Conservation (phyloP, 768 basidiomycete genomes). For the Cantharellus anzutake region DNA sequence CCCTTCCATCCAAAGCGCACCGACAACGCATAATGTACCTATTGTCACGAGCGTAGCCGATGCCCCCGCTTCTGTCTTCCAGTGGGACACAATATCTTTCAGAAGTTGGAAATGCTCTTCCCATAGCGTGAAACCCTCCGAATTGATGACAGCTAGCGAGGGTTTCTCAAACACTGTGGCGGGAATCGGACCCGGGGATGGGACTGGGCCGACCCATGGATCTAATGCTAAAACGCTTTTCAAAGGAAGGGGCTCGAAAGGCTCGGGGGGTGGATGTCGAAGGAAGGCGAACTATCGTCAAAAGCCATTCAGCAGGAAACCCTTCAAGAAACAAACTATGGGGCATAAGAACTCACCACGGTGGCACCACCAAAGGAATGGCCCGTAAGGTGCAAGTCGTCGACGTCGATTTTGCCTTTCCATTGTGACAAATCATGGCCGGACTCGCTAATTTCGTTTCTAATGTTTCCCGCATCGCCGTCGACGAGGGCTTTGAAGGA, state of each 20-base stretch:
- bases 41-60: constrained; percentile 7
- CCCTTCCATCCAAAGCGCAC: background rate
- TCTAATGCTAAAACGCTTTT: constrained; percentile 46
- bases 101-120: constrained; percentile 47
- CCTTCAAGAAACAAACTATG: background rate
- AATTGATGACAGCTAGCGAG: constrained; percentile 47
- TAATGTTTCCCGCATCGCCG: constrained; percentile 3
- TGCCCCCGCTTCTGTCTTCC: constrained; percentile 18
- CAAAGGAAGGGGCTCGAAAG: constrained; percentile 31
- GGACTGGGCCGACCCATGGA: constrained; percentile 70
- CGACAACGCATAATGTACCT: constrained; percentile 2
- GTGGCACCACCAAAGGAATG: constrained; percentile 41
- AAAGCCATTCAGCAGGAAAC: background rate
- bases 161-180: constrained; percentile 10
- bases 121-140: constrained; percentile 66
- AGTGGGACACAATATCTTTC: constrained; percentile 30
- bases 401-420: constrained; percentile 13
- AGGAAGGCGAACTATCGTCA: constrained; percentile 33
- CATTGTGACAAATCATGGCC: constrained; percentile 11
- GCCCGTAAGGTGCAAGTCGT: constrained; percentile 26
- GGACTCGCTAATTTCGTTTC: constrained; percentile 22
- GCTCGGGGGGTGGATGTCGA: constrained; percentile 27
- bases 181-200: constrained; percentile 32
- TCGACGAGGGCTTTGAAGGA: constrained; percentile 36
- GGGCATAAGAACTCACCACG: constrained; percentile 19